Conservation (phyloP, 352 stramenopile species). For the Globisporangium takayamanum region DNA sequence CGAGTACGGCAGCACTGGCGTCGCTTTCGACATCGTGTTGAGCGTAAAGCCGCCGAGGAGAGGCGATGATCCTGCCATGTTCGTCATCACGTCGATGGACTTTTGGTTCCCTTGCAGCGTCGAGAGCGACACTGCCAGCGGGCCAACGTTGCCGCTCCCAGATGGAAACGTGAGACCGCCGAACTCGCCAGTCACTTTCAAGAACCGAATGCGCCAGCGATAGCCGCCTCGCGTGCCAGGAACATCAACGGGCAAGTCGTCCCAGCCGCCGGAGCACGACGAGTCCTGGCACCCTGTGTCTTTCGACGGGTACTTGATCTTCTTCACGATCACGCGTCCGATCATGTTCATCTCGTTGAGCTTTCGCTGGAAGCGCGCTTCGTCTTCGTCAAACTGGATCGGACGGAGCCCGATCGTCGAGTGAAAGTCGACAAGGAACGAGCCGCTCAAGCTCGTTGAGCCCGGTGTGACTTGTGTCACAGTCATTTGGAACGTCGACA, state of each 20-base stretch:
- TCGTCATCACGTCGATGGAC: conserved; percentile 53
- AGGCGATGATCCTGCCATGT: conserved; percentile 34
- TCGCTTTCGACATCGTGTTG: conserved; percentile 29
- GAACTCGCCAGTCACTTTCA: conserved; percentile 70
- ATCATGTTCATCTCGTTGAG: conserved; percentile 95
- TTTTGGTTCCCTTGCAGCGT: conserved; percentile 34
- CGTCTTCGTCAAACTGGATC: conserved; percentile 87
- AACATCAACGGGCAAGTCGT: conserved; percentile 64
- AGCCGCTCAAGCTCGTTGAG: conserved; percentile 83
- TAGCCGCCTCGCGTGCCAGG: conserved; percentile 79
- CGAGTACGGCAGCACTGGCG: conserved; percentile 47
- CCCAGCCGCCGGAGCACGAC: conserved; percentile 88
- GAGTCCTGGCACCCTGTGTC: conserved; percentile 41
- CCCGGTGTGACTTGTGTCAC: conserved; percentile 87
- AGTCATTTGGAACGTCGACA: conserved; percentile 29
- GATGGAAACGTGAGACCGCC: conserved; percentile 65
- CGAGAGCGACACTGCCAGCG: conserved; percentile 30
- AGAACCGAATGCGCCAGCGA: conserved; percentile 67
- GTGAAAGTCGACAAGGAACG: conserved; percentile 89
- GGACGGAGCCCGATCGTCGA: conserved; percentile 63
- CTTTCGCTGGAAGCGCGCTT: conserved; percentile 82
- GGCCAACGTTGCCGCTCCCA: conserved; percentile 71
- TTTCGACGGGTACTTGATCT: conserved; percentile 82
- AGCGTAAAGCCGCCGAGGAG: conserved; percentile 51
- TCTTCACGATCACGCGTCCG: conserved; percentile 85